Percentiles rank a stretch among this genome's conserved stretches.
These are phyloP conservation scores for Magnusiomyces paraingens DNA, from an alignment of 1,139 yeast genomes.

Conservation along the genomic window DNA sequence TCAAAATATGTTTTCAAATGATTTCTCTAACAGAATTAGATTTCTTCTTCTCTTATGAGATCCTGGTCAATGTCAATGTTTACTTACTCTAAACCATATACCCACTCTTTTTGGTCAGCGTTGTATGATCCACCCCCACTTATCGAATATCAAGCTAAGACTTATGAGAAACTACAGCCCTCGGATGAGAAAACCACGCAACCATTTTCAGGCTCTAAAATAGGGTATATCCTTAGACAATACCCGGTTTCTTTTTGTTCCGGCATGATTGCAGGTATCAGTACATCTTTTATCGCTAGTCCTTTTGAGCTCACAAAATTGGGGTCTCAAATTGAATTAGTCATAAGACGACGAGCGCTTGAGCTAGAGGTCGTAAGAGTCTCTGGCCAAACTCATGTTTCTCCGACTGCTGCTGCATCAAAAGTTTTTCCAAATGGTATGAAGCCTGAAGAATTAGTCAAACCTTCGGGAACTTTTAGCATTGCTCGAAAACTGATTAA, in stretches of 20 bases:
- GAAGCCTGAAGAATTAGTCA: neutral
- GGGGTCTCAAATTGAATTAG: constrained; percentile 59
- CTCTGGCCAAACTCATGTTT: constrained; percentile 9
- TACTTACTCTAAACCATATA: constrained; percentile 48
- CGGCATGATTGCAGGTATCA: constrained; percentile 62
- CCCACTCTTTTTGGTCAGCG: constrained; percentile 23
- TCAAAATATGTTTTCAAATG: neutral
- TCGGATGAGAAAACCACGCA: neutral
- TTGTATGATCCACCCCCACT: constrained; percentile 20
- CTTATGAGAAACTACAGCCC: constrained; percentile 1
- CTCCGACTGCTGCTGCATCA: constrained; percentile 6
- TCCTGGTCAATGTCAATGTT: constrained; percentile 54
- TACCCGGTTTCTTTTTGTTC: constrained; percentile 62
- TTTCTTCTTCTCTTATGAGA: constrained; percentile 26
- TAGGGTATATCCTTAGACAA: constrained; percentile 39
- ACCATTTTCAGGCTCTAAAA: constrained; percentile 10
- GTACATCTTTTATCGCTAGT: constrained; percentile 62
- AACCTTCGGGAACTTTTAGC: constrained; percentile 36
- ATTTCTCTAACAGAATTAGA: neutral
- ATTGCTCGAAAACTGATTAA: constrained; percentile 48
- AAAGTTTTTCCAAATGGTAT: neutral
- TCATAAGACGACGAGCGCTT: constrained; percentile 38
- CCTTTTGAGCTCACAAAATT: constrained; percentile 84
- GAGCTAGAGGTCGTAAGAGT: constrained; percentile 26
- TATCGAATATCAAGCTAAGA: constrained; percentile 1